Evolutionary conservation across 2,329 filamentous ascomycete genomes (phyloP).

Genomic region (Tolypocladium amazonense): DNA sequence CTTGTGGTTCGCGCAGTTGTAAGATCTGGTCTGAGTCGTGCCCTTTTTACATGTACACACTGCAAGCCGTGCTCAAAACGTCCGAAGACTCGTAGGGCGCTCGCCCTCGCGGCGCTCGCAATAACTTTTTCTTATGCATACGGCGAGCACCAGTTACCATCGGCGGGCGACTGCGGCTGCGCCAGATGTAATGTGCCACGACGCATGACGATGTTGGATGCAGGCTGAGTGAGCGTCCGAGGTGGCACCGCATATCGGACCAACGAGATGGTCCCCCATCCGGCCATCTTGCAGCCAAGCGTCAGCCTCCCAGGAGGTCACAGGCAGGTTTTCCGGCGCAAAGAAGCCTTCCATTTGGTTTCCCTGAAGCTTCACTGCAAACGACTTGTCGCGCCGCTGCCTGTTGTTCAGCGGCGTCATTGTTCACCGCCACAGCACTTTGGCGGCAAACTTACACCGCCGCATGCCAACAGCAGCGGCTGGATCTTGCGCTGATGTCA

Average conservation of each 20-base stretch:
- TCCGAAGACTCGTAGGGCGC: background rate
- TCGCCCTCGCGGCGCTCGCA: background rate
- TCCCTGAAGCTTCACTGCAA: too few relatives aligned
- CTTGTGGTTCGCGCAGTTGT: background rate
- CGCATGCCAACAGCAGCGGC: background rate
- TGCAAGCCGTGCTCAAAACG: background rate
- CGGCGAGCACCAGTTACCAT: background rate
- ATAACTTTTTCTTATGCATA: background rate
- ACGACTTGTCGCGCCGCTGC: background rate
- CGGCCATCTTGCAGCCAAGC: background rate
- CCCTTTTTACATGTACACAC: background rate
- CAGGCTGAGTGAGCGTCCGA: background rate
- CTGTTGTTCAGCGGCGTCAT: background rate
- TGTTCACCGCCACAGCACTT: background rate
- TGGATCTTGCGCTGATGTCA: background rate
- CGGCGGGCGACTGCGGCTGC: background rate
- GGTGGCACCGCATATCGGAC: background rate
- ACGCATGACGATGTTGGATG: background rate
- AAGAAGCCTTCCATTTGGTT: background rate
- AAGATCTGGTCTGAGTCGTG: background rate
- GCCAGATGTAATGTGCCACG: background rate
- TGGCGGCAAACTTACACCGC: background rate
- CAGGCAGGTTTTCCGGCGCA: background rate
- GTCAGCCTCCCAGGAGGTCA: background rate
- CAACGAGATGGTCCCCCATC: background rate